Conservation (phyloP, 2,329 filamentous ascomycete genomes). For the Coleophoma crateriformis region DNA sequence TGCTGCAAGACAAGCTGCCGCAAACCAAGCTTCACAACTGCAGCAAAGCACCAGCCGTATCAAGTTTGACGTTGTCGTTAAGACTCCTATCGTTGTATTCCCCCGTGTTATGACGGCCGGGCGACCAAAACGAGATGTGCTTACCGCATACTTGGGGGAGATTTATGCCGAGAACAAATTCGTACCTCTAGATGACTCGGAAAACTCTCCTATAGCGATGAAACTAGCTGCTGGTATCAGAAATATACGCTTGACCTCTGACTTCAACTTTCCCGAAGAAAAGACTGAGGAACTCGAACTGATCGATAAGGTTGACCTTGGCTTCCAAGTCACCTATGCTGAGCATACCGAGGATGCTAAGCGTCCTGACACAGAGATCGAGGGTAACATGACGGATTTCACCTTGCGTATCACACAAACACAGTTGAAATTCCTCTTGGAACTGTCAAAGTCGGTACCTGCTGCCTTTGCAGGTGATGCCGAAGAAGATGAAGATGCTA, state of each 20-base stretch:
- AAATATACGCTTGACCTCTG: constrained; percentile 85
- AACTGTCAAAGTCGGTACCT: constrained; percentile 82
- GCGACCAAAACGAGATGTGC: constrained; percentile 66
- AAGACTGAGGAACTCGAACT: constrained; percentile 84
- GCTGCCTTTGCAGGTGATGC: constrained; percentile 75
- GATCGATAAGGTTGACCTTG: constrained; percentile 93
- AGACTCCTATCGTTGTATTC: constrained; percentile 94
- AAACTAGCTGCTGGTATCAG: constrained; percentile 86
- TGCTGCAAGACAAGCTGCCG: constrained; percentile 87
- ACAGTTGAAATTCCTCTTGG: constrained; percentile 84
- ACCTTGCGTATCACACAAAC: constrained; percentile 86
- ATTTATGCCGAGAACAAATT: constrained; percentile 97
- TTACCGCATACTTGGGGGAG: constrained; percentile 93
- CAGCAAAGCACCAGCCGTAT: constrained; percentile 87
- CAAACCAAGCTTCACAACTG: constrained; percentile 87
- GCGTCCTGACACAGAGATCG: constrained; percentile 85
- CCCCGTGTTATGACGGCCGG: constrained; percentile 71
- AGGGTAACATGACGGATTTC: constrained; percentile 87
- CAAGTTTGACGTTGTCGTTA: constrained; percentile 89
- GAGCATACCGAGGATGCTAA: constrained; percentile 75
- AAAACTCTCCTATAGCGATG: constrained; percentile 72
- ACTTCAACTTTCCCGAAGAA: constrained; percentile 72
- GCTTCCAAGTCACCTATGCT: constrained; percentile 86
- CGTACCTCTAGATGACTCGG: constrained; percentile 71
- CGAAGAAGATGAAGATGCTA: constrained; percentile 66